Percentiles rank a stretch among this genome's conserved stretches.
These are phyloP conservation scores for Helotiales sp. DNA, from an alignment of 2,329 filamentous ascomycete species.

Conservation along the genomic window DNA sequence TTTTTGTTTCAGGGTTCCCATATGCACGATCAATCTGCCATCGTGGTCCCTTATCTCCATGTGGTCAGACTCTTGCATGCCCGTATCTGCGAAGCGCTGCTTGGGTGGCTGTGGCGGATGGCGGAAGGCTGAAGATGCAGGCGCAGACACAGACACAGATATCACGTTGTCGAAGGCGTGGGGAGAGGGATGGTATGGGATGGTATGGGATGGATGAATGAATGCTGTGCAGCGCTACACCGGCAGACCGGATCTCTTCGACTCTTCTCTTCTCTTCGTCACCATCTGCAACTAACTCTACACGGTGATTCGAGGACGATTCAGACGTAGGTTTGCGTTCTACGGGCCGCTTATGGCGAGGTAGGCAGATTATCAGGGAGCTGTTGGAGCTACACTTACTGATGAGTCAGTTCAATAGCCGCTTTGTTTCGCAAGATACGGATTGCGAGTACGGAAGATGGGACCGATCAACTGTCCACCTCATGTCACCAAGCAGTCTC, in stretches of 20 bases:
- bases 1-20: constrained; percentile 9
- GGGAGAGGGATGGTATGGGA: background rate
- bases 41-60: constrained; percentile 10
- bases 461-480: background rate
- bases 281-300: background rate
- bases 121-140: background rate
- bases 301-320: background rate
- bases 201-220: background rate
- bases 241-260: background rate
- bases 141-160: background rate
- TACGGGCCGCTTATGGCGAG: background rate
- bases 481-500: background rate
- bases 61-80: constrained; percentile 11
- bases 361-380: background rate
- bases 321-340: background rate
- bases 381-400: background rate
- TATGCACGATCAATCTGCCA: constrained; percentile 18
- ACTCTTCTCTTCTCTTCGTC: background rate
- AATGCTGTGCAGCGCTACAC: constrained; percentile 5
- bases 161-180: constrained; percentile 4
- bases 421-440: background rate
- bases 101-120: constrained; percentile 1
- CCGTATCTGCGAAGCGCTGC: background rate
- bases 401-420: constrained; percentile 1
- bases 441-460: background rate